A percentile compares a stretch with the other conserved stretches of the same genome.
Evolutionary conservation across 2,329 filamentous ascomycete genomes (phyloP).

Genomic region (Epicoccum sorghinum): DNA sequence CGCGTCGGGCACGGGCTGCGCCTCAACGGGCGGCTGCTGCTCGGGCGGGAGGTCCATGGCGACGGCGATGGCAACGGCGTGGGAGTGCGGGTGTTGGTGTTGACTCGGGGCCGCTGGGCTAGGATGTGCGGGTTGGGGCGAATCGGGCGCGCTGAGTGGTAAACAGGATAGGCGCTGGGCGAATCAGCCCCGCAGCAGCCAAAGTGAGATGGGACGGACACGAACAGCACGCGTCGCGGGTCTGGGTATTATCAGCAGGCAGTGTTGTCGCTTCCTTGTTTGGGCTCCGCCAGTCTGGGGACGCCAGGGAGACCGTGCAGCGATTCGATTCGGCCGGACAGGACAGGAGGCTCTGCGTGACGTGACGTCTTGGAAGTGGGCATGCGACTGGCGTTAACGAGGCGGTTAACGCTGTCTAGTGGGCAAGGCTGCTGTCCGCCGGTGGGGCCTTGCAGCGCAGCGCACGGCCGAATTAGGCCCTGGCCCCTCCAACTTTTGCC

Average conservation of each 20-base stretch:
- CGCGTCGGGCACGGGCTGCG: conserved; percentile 26
- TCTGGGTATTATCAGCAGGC: not conserved
- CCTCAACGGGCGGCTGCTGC: conserved; percentile 16
- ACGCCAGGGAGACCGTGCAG: conserved; percentile 15
- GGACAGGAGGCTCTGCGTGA: conserved; percentile 17
- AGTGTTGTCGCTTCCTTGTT: not conserved
- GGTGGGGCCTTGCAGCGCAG: not conserved
- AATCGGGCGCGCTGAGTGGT: conserved; percentile 27
- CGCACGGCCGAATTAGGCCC: not conserved
- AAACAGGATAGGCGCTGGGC: conserved; percentile 25
- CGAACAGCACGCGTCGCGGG: conserved; percentile 35
- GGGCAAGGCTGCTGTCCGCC: not conserved
- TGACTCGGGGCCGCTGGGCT: conserved; percentile 25
- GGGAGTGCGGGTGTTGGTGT: conserved; percentile 3
- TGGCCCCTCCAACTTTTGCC: too few relatives aligned
- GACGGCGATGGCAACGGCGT: conserved; percentile 4
- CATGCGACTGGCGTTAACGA: not conserved
- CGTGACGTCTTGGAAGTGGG: conserved; percentile 8
- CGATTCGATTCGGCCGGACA: not conserved
- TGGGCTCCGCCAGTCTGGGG: conserved; percentile 13
- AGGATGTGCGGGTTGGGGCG: conserved; percentile 24
- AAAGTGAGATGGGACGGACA: conserved; percentile 18
- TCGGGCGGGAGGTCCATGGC: conserved; percentile 33
- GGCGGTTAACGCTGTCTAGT: not conserved
- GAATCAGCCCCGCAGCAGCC: conserved; percentile 31